phyloP scores from a whole-genome alignment of 164 flowering plant species.

The Vitis labrusca region DNA sequence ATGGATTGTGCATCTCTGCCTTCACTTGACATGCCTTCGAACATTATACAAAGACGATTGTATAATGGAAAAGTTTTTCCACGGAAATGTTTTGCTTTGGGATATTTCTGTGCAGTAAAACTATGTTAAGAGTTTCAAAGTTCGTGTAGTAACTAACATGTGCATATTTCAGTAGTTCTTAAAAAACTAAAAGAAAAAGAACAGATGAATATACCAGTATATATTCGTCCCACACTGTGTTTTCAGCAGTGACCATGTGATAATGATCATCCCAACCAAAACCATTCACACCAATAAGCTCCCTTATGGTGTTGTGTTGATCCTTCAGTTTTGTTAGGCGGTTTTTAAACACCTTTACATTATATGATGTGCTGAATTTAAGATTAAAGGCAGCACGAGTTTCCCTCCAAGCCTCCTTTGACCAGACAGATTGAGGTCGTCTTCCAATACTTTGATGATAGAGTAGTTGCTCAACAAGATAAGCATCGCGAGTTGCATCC shows the following conservation, averaged over 20 bases:
- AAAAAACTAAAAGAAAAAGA: background rate
- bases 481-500: background rate
- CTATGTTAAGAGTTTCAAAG: background rate
- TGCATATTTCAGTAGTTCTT: too few species aligned
- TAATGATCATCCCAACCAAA: constrained; percentile 1
- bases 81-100: background rate
- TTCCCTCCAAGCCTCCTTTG: constrained; percentile 1
- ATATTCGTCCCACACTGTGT: background rate
- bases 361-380: background rate
- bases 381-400: constrained; percentile 4
- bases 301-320: background rate
- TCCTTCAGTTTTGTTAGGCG: background rate
- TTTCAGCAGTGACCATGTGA: constrained; percentile 2
- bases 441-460: background rate
- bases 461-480: constrained; percentile 1
- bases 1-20: background rate
- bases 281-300: background rate
- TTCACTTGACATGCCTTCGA: background rate
- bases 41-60: background rate
- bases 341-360: constrained; percentile 2
- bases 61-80: background rate
- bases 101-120: background rate
- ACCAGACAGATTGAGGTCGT: constrained; percentile 1
- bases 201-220: background rate
- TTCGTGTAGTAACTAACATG: background rate